Conservation (phyloP, 192 early-diverging fungal species). For the Coemansia sp. region DNA sequence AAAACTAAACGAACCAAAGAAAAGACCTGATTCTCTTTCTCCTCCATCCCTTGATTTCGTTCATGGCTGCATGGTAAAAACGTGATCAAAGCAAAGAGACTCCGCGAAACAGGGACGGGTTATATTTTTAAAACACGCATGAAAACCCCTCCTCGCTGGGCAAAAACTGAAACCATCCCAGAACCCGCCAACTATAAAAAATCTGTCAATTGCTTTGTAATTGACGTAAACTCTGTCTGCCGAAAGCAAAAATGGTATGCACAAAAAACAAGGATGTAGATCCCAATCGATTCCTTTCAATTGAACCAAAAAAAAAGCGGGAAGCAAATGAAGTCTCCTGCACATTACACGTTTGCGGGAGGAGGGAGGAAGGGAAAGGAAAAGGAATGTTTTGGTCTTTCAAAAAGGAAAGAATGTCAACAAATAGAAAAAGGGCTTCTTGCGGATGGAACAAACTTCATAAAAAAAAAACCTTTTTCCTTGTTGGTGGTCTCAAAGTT, state of each 20-base stretch:
- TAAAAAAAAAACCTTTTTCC: no score
- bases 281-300: neutral
- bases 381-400: conserved; percentile 11
- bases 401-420: neutral
- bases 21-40: no score
- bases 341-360: no score
- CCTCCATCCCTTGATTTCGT: no score
- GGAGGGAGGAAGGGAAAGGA: neutral
- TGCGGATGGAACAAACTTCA: no score
- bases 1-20: no score
- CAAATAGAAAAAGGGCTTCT: neutral
- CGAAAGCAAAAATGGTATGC: neutral
- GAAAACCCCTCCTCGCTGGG: no score
- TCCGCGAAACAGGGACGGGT: neutral
- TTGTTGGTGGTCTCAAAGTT: neutral
- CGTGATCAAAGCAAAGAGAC: neutral
- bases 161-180: neutral
- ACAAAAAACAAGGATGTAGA: neutral
- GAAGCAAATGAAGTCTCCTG: neutral
- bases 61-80: no score
- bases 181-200: neutral
- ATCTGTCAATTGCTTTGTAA: neutral
- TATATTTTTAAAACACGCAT: neutral
- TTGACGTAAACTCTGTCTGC: no score
- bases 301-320: neutral